Evolutionary conservation across 495 filamentous ascomycete genomes (phyloP).

Genomic region (Lasiosphaeria miniovina): DNA sequence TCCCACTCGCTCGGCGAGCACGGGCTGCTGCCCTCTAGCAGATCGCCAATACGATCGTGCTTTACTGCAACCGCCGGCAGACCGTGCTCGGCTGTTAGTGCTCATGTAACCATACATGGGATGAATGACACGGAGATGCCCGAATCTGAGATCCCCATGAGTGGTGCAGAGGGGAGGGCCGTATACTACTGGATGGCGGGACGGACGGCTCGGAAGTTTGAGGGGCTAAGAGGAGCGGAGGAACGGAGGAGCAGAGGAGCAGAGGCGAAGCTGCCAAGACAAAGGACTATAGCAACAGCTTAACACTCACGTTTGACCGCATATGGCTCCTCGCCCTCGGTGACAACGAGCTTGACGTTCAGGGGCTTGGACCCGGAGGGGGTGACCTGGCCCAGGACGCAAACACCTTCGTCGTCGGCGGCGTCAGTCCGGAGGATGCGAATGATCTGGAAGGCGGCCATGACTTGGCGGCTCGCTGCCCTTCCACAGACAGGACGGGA

Average conservation of each 20-base stretch:
- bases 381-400: slow-evolving; percentile 57
- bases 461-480: neutral
- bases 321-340: slow-evolving; percentile 66
- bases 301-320: slow-evolving; percentile 48
- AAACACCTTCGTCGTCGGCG: slow-evolving; percentile 48
- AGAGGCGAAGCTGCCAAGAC: neutral
- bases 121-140: neutral
- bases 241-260: neutral
- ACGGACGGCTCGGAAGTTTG: neutral
- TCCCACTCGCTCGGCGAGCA: slow-evolving; percentile 46
- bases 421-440: slow-evolving; percentile 56
- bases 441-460: slow-evolving; percentile 37
- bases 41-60: slow-evolving; percentile 30
- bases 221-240: neutral
- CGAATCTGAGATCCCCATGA: neutral
- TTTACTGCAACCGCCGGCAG: slow-evolving; percentile 22
- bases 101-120: neutral
- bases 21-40: slow-evolving; percentile 27
- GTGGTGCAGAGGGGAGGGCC: neutral
- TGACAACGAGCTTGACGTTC: slow-evolving; percentile 63
- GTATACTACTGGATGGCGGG: neutral
- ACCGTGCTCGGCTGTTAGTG: neutral
- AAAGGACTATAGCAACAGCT: neutral
- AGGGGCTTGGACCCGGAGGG: slow-evolving; percentile 47
- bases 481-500: neutral